Evolutionary conservation across 1,284 basidiomycete species (phyloP).

Genomic region (Trametes polyzona): DNA sequence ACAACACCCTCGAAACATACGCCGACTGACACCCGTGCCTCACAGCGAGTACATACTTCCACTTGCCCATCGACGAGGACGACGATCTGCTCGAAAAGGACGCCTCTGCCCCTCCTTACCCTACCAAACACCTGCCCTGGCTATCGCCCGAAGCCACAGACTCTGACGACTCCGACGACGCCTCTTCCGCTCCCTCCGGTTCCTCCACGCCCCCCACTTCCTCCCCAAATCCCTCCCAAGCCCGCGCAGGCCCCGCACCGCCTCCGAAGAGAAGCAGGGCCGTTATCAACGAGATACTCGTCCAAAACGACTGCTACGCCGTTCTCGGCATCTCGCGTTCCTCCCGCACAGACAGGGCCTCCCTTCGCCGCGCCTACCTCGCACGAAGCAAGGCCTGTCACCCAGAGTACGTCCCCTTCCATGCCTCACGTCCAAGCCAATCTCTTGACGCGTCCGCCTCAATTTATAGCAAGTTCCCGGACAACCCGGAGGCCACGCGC

Average conservation of each 20-base stretch:
- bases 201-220: constrained; percentile 29
- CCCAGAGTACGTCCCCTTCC: constrained; percentile 67
- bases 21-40: neutral
- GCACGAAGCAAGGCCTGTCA: constrained; percentile 77
- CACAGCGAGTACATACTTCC: constrained; percentile 60
- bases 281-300: constrained; percentile 58
- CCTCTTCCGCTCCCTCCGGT: constrained; percentile 30
- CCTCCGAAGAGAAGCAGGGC: constrained; percentile 33
- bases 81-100: constrained; percentile 46
- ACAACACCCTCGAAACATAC: constrained; percentile 7
- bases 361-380: constrained; percentile 78
- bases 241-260: constrained; percentile 16
- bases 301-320: constrained; percentile 66
- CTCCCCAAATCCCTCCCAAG: constrained; percentile 10
- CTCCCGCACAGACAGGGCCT: constrained; percentile 59
- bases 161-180: constrained; percentile 28
- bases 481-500: constrained; percentile 73
- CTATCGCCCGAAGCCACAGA: constrained; percentile 25
- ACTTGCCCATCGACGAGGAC: constrained; percentile 61
- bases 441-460: too few relatives aligned
- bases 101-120: constrained; percentile 30
- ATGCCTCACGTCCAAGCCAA: neutral
- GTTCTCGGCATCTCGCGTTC: constrained; percentile 68
- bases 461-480: constrained; percentile 76
- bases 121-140: constrained; percentile 52